A percentile compares a stretch with the other conserved stretches of the same genome.
phyloP scores from a whole-genome alignment of 148 eudicot species.

The Persicaria tinctoria region DNA sequence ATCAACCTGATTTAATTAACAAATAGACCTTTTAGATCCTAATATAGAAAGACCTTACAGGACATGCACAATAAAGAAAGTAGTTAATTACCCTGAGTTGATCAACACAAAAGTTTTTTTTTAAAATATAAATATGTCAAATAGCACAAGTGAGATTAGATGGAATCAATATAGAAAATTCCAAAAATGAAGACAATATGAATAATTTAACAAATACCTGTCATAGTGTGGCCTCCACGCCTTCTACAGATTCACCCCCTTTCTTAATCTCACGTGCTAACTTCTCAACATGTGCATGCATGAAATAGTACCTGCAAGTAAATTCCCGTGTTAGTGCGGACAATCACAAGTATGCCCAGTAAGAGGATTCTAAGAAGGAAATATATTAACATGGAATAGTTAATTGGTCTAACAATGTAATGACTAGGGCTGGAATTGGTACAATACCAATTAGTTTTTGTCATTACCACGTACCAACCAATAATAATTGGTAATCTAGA shows the following conservation, averaged over 20 bases:
- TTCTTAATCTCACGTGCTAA: slow-evolving; percentile 77
- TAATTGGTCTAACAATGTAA: not conserved
- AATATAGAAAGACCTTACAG: not conserved
- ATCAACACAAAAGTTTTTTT: too few relatives aligned
- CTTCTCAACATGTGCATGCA: slow-evolving; percentile 88
- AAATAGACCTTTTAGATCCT: too few relatives aligned
- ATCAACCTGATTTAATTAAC: not conserved
- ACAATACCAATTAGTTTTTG: too few relatives aligned
- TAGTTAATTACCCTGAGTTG: not conserved
- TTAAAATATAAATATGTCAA: not conserved
- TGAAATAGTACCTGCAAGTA: slow-evolving; percentile 63
- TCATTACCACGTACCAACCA: too few relatives aligned
- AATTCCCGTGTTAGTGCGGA: not conserved
- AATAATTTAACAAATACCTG: slow-evolving; percentile 38
- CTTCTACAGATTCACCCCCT: slow-evolving; percentile 93
- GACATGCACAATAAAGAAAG: not conserved
- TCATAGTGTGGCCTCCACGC: slow-evolving; percentile 81
- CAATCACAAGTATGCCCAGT: not conserved
- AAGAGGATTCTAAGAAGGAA: not conserved
- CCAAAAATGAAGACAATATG: not conserved
- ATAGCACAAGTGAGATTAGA: not conserved
- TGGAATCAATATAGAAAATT: not conserved
- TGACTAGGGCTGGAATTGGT: too few relatives aligned
- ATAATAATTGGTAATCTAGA: too few relatives aligned
- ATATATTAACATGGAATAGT: not conserved